Base-by-base conservation (phyloP, 2,329 filamentous ascomycete genomes). In the Lasiodiplodia sp. region DNA sequence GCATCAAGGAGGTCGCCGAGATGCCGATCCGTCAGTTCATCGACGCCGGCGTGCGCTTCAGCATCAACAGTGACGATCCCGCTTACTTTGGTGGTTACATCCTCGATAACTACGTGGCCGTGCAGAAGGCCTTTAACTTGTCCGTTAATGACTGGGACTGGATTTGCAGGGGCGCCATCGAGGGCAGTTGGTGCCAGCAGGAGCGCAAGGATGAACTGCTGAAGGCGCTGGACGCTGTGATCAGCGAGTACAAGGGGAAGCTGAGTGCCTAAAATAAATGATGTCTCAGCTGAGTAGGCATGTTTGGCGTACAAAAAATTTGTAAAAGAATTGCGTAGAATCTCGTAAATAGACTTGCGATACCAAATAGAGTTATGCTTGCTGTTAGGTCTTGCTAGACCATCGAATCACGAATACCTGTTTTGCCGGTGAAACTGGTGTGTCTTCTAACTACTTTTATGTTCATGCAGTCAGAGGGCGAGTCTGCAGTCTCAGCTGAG, bases 61-160 rank as follows among this genome's bases (percentile, higher is more conserved):
- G 87, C 68, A 87, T 93, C 76, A 93, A 93, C 78, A 91, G 88
- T 72, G 91, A 93, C 75, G 90, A 92, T 75, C 90, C 90, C 69
- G 90, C 89, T 12, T 92, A 92, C 75, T 94, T 94, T 80, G 90
- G 91, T 3, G 90, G 88, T 0, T 93, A 93, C 77, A 87, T 94
- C 66, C 80, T 91, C 64, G 90, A 92, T 73, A 93, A 93, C 72
- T 94, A 91, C 79, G 90, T 88, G 73, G 90, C 89, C 1, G 90
- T 94, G 37, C 91, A 94, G 77, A 89, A 92, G 52, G 88, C 89
- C 0, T 93, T 93, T 77, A 76, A 81, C 4, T 78, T 94, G 71
- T 84, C 78, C 25, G 79, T 89, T 4, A 78, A 81, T n/a, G 91
- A 94, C 66, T 94, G 91, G 92, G 84, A 81, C 71, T 79, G 75